A percentile compares a stretch with the other conserved stretches of the same genome.
Evolutionary conservation across 129 eudicot species (phyloP).

Genomic region (Ambrosia trifida): DNA sequence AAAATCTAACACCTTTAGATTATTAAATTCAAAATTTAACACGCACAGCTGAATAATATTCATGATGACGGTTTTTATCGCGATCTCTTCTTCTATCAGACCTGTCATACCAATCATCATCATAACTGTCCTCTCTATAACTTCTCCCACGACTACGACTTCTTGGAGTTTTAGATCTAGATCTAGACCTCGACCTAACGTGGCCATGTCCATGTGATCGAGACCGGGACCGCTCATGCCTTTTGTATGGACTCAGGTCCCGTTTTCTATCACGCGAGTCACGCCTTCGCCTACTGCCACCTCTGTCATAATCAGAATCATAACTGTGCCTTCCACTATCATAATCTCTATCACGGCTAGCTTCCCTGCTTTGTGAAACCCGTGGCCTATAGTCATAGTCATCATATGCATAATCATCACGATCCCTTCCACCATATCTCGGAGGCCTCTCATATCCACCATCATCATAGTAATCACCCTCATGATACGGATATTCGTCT

Average conservation of each 20-base stretch:
- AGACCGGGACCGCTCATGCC: slow-evolving; percentile 74
- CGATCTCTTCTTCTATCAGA: slow-evolving; percentile 71
- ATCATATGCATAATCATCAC: slow-evolving; percentile 71
- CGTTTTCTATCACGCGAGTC: slow-evolving; percentile 83
- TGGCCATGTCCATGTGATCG: slow-evolving; percentile 74
- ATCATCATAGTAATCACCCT: slow-evolving; percentile 44
- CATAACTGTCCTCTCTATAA: slow-evolving; percentile 89
- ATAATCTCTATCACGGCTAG: slow-evolving; percentile 89
- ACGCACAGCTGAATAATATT: slow-evolving; percentile 66
- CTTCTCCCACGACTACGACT: slow-evolving; percentile 83
- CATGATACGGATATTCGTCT: slow-evolving; percentile 68
- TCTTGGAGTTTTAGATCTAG: slow-evolving; percentile 61
- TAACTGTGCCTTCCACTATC: slow-evolving; percentile 73
- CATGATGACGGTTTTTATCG: slow-evolving; percentile 69
- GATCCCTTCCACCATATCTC: slow-evolving; percentile 75
- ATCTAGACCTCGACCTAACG: slow-evolving; percentile 84
- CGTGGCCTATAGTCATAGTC: slow-evolving; percentile 83
- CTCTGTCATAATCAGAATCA: slow-evolving; percentile 91
- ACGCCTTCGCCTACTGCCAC: slow-evolving; percentile 71
- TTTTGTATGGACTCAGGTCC: slow-evolving; percentile 67
- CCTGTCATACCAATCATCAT: slow-evolving; percentile 73
- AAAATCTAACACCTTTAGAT: slow-evolving; percentile 8
- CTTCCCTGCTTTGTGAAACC: slow-evolving; percentile 56
- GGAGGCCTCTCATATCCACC: slow-evolving; percentile 59
- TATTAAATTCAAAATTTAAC: background rate